These are phyloP conservation scores for Capsicum rhomboideum DNA, from an alignment of 257 asterid species.

Conservation along the genomic window DNA sequence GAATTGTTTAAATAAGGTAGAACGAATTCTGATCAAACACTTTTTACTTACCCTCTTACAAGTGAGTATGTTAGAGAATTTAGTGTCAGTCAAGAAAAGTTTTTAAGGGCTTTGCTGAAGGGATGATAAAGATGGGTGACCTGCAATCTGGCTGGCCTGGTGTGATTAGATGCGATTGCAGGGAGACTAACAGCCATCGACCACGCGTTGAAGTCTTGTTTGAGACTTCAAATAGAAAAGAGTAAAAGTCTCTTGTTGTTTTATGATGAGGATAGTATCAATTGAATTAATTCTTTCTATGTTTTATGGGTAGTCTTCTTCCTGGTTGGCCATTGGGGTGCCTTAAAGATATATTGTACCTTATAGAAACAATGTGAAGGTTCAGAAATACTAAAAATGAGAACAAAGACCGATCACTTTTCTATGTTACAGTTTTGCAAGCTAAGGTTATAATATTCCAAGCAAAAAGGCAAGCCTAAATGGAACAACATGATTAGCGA, in stretches of 20 bases:
- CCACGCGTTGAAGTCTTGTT: background rate
- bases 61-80: constrained; percentile 40
- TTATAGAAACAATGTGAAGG: no score
- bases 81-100: constrained; percentile 21
- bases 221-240: background rate
- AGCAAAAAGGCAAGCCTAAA: no score
- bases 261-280: background rate
- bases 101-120: constrained; percentile 46
- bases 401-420: no score
- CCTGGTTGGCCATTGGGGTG: no score
- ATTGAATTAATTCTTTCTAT: no score
- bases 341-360: no score
- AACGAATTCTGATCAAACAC: constrained; percentile 62
- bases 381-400: no score
- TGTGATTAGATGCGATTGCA: no score
- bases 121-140: constrained; percentile 76
- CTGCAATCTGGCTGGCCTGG: constrained; percentile 31
- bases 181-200: constrained; percentile 28
- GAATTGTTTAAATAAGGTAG: background rate
- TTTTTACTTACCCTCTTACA: constrained; percentile 33
- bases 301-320: no score
- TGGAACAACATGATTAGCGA: no score
- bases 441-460: no score
- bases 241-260: background rate
- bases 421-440: no score